Evolutionary conservation across 2,329 filamentous ascomycete species (phyloP), one percentile per base, ranked within the genome.

Genomic region (Nothomitra cinnamomea): DNA sequence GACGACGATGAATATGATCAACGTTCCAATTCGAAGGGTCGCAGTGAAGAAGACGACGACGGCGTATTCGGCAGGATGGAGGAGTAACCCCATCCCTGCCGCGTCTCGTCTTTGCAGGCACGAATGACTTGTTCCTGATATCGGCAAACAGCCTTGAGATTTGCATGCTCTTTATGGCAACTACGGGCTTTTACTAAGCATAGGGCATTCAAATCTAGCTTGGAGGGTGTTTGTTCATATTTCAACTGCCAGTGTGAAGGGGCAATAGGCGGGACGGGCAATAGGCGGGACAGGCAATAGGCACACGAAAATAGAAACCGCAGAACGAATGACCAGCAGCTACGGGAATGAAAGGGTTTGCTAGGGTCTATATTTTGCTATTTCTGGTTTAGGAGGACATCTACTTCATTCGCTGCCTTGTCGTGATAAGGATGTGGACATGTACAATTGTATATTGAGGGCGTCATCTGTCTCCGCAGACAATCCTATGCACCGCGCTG

Each of bases 51-150:
- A 61, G 88, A 94, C 58, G 90, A 96, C 60, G 89, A 95, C 59
- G 89, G 89, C 64, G 85, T 96, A 62, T 98, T 98, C 72, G 89
- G 89, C 55, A 80, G 80, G 60, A 96, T 96, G 90, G 92, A 98
- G 69, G 87, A 94, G 68, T 92, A 52, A 35, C 17, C 19, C 25
- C 35, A 13, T 4, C n/a, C 25, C 15, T 19, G 13, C 10, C 28
- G 28, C 28, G 5, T 10, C 28, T 10, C 10, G 28, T 32, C 25
- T 17, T 35, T 17, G 19, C n/a, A 49, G 17, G 8, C 19, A 52
- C 35, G 17, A 10, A 19, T 35, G 32, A 36, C 17, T 19, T 15
- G 2, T 25, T 51, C 38, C 10, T 51, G 8, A 21, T 51, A n/a
- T 42, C 49, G 10, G 19, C 21, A n/a, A 25, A 38, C 49, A n/a